A percentile compares a stretch with the other conserved stretches of the same genome.
Evolutionary conservation across 768 basidiomycete species (phyloP).

Genomic region (Calocybe cyanea): DNA sequence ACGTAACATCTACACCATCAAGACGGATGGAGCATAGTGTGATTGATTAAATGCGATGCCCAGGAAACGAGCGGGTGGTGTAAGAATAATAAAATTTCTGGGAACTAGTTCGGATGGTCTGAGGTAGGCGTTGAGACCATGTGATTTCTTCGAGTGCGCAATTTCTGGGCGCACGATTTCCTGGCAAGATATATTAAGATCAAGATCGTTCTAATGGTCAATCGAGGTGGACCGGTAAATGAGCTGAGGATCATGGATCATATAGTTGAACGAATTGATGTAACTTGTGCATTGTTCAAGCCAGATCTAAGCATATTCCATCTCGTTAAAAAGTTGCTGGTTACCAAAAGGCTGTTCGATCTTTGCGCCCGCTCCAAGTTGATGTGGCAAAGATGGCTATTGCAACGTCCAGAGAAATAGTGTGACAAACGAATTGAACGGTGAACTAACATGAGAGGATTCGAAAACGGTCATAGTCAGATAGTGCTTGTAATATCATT

Average conservation of each 20-base stretch:
- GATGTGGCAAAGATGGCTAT: slow-evolving; percentile 67
- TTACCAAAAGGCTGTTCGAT: slow-evolving; percentile 66
- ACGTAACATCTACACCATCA: too few species aligned
- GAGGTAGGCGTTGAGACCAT: slow-evolving; percentile 44
- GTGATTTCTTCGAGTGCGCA: slow-evolving; percentile 46
- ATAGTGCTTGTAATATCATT: slow-evolving; percentile 40
- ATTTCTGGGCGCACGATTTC: slow-evolving; percentile 57
- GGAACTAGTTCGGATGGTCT: too few species aligned
- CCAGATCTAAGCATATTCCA: neutral
- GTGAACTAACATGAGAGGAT: slow-evolving; percentile 75
- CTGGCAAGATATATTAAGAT: slow-evolving; percentile 60
- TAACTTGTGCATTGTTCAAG: slow-evolving; percentile 41
- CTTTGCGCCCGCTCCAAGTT: slow-evolving; percentile 69
- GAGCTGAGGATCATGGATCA: neutral
- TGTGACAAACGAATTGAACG: slow-evolving; percentile 55
- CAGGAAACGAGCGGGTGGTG: too few species aligned
- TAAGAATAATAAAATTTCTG: too few species aligned
- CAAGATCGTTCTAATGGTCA: slow-evolving; percentile 52
- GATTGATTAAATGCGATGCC: too few species aligned
- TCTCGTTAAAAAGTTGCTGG: neutral
- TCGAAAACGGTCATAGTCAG: slow-evolving; percentile 73
- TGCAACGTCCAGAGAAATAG: slow-evolving; percentile 62
- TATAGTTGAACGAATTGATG: slow-evolving; percentile 37
- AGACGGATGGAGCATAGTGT: too few species aligned
- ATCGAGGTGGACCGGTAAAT: neutral